These are phyloP conservation scores for Lactarius vividus DNA, from an alignment of 768 basidiomycete genomes.

Conservation along the genomic window DNA sequence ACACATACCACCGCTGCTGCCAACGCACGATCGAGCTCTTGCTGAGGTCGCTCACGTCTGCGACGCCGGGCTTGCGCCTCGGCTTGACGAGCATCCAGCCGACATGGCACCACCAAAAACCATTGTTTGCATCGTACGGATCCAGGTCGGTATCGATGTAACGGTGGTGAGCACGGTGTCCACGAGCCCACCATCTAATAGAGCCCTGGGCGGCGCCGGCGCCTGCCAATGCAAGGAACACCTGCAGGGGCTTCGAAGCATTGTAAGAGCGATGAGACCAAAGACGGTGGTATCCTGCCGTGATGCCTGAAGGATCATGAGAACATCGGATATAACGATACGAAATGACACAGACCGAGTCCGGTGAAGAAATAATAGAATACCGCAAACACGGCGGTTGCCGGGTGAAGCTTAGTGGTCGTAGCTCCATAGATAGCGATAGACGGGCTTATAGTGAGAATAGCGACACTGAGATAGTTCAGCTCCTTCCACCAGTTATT, in stretches of 20 bases:
- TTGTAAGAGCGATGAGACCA: slow-evolving; percentile 97
- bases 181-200: slow-evolving; percentile 97
- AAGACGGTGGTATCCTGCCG: slow-evolving; percentile 91
- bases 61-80: slow-evolving; percentile 81
- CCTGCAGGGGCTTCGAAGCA: slow-evolving; percentile 79
- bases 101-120: slow-evolving; percentile 81
- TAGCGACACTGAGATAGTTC: slow-evolving; percentile 71
- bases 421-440: slow-evolving; percentile 69
- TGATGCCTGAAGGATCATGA: slow-evolving; percentile 53
- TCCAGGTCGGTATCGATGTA: slow-evolving; percentile 97
- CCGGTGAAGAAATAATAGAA: slow-evolving; percentile 76
- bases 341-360: slow-evolving; percentile 57
- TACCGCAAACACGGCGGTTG: slow-evolving; percentile 66
- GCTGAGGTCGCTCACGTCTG: slow-evolving; percentile 81
- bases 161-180: slow-evolving; percentile 93
- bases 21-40: slow-evolving; percentile 79
- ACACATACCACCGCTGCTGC: slow-evolving; percentile 81
- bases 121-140: slow-evolving; percentile 88
- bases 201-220: slow-evolving; percentile 94
- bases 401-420: slow-evolving; percentile 60
- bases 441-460: slow-evolving; percentile 70
- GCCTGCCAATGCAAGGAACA: slow-evolving; percentile 78
- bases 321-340: slow-evolving; percentile 5
- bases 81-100: slow-evolving; percentile 94
- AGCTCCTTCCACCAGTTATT: slow-evolving; percentile 52